phyloP scores from a whole-genome alignment of 208 protist genomes.

The Trypanosoma scelopori region DNA sequence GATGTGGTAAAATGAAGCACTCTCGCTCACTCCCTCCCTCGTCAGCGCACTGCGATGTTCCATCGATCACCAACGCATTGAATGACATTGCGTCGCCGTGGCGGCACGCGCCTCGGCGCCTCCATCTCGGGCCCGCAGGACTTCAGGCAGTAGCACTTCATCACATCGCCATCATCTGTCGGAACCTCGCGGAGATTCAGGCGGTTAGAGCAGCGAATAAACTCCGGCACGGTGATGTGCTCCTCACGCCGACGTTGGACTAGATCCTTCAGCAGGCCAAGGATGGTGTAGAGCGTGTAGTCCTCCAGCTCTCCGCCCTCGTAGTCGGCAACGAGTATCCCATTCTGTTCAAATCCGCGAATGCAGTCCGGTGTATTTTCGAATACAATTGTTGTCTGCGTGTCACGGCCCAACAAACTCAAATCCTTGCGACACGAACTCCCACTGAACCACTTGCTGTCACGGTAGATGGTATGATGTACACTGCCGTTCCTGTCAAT shows the following conservation, averaged over 20 bases:
- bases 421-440: slow-evolving; percentile 79
- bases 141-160: slow-evolving; percentile 76
- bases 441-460: slow-evolving; percentile 72
- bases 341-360: slow-evolving; percentile 84
- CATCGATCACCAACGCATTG: not conserved
- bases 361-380: slow-evolving; percentile 93
- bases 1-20: slow-evolving; percentile 14
- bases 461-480: slow-evolving; percentile 75
- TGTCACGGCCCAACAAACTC: slow-evolving; percentile 72
- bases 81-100: not conserved
- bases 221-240: slow-evolving; percentile 68
- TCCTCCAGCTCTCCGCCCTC: slow-evolving; percentile 90
- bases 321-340: slow-evolving; percentile 88
- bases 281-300: slow-evolving; percentile 65
- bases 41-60: slow-evolving; percentile 22
- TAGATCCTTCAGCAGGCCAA: slow-evolving; percentile 68
- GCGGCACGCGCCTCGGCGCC: not conserved
- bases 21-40: not conserved
- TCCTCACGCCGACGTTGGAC: slow-evolving; percentile 44
- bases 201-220: slow-evolving; percentile 48
- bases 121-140: not conserved
- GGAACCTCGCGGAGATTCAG: slow-evolving; percentile 45
- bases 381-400: slow-evolving; percentile 77
- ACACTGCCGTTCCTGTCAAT: slow-evolving; percentile 72
- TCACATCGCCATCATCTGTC: slow-evolving; percentile 62